Evolutionary conservation across 1,284 basidiomycete species (phyloP).

Genomic region (Tilletia caries): DNA sequence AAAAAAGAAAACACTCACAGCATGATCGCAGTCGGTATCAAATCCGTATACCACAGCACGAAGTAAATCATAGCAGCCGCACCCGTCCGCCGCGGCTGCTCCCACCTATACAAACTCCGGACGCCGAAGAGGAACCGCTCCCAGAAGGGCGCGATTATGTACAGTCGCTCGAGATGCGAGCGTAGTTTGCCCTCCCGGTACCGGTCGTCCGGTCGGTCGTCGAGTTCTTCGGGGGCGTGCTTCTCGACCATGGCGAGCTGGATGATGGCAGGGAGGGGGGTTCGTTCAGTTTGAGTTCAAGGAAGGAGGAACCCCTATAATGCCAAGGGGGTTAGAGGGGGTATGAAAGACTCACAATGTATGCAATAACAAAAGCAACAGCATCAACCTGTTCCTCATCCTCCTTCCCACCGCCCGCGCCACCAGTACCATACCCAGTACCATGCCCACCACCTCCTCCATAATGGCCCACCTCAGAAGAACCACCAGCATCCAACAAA

Average conservation of each 20-base stretch:
- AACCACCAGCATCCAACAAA: not conserved
- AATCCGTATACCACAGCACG: constrained; percentile 51
- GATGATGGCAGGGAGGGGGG: not conserved
- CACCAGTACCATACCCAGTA: not conserved
- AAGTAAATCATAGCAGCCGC: constrained; percentile 52
- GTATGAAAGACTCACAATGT: constrained; percentile 27
- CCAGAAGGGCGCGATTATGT: constrained; percentile 53
- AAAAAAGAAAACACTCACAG: constrained; percentile 23
- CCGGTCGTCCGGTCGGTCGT: constrained; percentile 41
- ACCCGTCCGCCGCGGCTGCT: constrained; percentile 30
- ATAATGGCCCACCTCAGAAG: not conserved
- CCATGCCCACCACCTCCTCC: not conserved
- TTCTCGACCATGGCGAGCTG: constrained; percentile 45
- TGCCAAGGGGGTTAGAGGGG: not conserved
- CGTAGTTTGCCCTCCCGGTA: constrained; percentile 49
- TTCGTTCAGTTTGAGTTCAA: too few relatives aligned
- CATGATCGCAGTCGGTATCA: constrained; percentile 50
- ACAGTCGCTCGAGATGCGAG: constrained; percentile 49
- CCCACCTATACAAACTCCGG: constrained; percentile 32
- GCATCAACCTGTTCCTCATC: constrained; percentile 45
- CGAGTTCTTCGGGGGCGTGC: constrained; percentile 50
- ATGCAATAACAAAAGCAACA: constrained; percentile 49
- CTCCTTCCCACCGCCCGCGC: not conserved
- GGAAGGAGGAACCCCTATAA: too few relatives aligned
- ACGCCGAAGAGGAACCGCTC: constrained; percentile 38